Evolutionary conservation across 345 rosid genomes (phyloP).

Genomic region (Erodium maritimum): DNA sequence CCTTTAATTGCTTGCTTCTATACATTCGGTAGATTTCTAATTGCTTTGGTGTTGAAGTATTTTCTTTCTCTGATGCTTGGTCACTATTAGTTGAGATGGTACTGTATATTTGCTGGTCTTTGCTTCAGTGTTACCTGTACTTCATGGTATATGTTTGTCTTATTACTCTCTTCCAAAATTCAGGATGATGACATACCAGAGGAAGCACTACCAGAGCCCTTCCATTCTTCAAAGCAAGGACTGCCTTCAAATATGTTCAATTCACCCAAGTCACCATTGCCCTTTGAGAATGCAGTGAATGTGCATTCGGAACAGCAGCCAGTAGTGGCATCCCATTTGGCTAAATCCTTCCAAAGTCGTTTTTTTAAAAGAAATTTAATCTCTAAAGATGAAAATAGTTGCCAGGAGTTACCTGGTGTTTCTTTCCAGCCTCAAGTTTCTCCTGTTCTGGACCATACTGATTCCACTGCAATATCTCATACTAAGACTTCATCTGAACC

Average conservation of each 20-base stretch:
- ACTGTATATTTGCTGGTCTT: too few species aligned
- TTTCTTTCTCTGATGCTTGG: too few species aligned
- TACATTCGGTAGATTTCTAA: too few species aligned
- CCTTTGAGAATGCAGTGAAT: conserved; percentile 7
- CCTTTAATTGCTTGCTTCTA: too few species aligned
- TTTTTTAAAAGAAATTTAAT: conserved; percentile 25
- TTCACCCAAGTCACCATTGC: conserved; percentile 10
- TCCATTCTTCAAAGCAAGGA: conserved; percentile 20
- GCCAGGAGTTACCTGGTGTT: background rate
- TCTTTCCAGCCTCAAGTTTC: conserved; percentile 7
- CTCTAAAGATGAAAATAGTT: conserved; percentile 2
- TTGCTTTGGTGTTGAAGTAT: too few species aligned
- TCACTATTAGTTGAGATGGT: too few species aligned
- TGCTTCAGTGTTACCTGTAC: too few species aligned
- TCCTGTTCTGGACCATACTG: conserved; percentile 3
- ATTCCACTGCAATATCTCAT: conserved; percentile 17
- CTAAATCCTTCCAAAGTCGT: conserved; percentile 27
- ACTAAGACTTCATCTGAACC: conserved; percentile 12
- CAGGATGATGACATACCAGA: conserved; percentile 78
- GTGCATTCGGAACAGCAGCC: conserved; percentile 16
- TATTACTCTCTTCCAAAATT: conserved; percentile 8
- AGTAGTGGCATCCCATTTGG: conserved; percentile 30
- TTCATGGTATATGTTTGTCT: background rate
- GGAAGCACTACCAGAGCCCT: conserved; percentile 63
- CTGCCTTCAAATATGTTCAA: conserved; percentile 2